Evolutionary conservation across 306 rosid species (phyloP), one percentile per base, ranked within the genome.

Genomic region (Lathyrus oleraceus): DNA sequence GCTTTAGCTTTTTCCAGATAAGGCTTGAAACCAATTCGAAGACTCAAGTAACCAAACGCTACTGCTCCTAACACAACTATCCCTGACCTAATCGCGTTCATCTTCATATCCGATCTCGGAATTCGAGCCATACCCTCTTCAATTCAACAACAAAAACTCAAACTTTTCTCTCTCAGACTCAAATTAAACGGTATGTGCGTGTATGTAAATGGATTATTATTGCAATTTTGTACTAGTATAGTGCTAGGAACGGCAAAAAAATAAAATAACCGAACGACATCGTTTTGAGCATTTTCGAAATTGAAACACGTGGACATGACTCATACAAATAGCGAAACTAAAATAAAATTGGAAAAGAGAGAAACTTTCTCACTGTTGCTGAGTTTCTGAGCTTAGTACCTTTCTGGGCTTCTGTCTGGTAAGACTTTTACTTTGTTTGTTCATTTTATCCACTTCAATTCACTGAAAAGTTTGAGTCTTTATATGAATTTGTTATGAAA

Each of bases 21-120:
- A 62, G 96, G 89, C 61, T 87, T 88, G 82, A 90, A 87, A 9
- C 89, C 97, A 30, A 93, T 85, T 19, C 77, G 90, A 0, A 90
- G 4, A 69, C 85, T 93, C 12, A 93, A 76, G 73, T 87, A 93
- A 10, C 98, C 98, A 58, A 93, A 93, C 8, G 94, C 96, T 59
- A 90, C 13, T 13, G 97, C 84, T 77, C 98, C 97, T 27, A 93
- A n/a, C 67, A 93, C 97, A 74, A 93, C 97, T 49, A 93, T 71
- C 19, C 82, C 87, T 25, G 97, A 93, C 79, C 97, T 82, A 61
- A 85, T 68, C 58, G 94, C 91, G 47, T 90, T 93, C 90, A 72
- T 63, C 81, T 65, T 87, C 94, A 74, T 58, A 72, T 78, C 82
- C 66, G 85, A 65, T 59, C 52, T 65, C 42, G 42, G 78, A 74